A percentile compares a stretch with the other conserved stretches of the same genome.
Evolutionary conservation across 352 stramenopile genomes (phyloP).

Genomic region (Pythium oligandrum): DNA sequence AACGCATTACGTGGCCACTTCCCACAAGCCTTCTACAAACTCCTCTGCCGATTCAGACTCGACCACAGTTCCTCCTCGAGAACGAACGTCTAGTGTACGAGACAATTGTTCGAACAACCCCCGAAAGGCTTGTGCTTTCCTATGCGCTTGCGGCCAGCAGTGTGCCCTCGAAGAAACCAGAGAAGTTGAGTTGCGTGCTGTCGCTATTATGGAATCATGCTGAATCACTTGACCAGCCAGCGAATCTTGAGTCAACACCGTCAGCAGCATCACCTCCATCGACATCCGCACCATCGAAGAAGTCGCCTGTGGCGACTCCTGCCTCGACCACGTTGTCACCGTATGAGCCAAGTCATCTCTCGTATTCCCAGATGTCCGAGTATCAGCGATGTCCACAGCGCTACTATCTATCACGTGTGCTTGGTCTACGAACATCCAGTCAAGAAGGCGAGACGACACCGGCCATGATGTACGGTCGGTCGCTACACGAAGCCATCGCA

Average conservation of each 20-base stretch:
- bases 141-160: constrained; percentile 29
- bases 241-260: not conserved
- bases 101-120: constrained; percentile 18
- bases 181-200: constrained; percentile 34
- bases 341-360: constrained; percentile 62
- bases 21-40: constrained; percentile 44
- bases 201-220: constrained; percentile 9
- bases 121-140: constrained; percentile 42
- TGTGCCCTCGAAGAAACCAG: constrained; percentile 16
- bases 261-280: not conserved
- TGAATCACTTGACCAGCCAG: no score
- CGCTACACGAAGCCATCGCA: constrained; percentile 69
- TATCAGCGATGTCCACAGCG: constrained; percentile 75
- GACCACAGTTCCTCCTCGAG: constrained; percentile 38
- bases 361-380: constrained; percentile 78
- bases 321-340: constrained; percentile 7
- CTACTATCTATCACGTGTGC: constrained; percentile 67
- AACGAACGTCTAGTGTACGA: constrained; percentile 47
- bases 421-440: constrained; percentile 17
- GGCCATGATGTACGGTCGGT: constrained; percentile 70
- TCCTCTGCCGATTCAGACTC: constrained; percentile 54
- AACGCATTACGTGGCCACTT: constrained; percentile 57
- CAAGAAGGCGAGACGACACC: constrained; percentile 46
- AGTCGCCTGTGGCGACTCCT: constrained; percentile 1
- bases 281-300: not conserved